Base-by-base conservation (phyloP, 305 asterid species). In the Solanum hybrid region DNA sequence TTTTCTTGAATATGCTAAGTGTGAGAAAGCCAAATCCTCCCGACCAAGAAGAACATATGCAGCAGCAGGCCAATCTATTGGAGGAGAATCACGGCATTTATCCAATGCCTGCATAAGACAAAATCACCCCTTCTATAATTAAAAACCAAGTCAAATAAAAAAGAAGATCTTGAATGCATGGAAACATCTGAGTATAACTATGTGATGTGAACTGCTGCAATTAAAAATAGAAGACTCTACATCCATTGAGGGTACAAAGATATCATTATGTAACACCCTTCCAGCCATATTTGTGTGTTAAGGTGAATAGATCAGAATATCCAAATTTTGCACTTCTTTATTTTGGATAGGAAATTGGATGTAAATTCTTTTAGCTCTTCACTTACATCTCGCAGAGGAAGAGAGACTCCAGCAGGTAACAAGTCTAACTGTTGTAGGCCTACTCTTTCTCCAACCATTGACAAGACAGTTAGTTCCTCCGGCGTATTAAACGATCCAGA, bases 41-140 rank as follows among this genome's bases (percentile, higher is more conserved):
- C 99, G 98, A 77, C 99, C 99, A 90, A 97, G 95, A 86, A 97
- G 96, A 90, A 96, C 95, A 93, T 97, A 97, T 81, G 99, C 99
- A 81, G 99, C 97, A 90, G 96, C 94, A 87, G 99, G 98, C 99
- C 99, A 97, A 93, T 96, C 94, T 79, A 93, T 91, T 37, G 99
- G 99, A 89, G 99, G 99, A 92, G 97, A 95, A 91, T 96, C 99
- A 29, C 99, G 98, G 92, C 99, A 96, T 92, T 92, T 97, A 91
- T 96, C 98, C 91, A 97, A 92, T 89, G 96, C 98, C 99, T 97
- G 92, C 77, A 91, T 75, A 90, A 39, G 88, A 84, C 87, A 41
- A 79, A 90, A 77, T 24, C 38, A 45, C 45, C 45, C 61, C 78
- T 87, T 89, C 8, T 57, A 31, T 17, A 45, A 27, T 45, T 41